Evolutionary conservation across 1,139 yeast genomes (phyloP), one percentile per base, ranked within the genome.

Genomic region (Hansenula lynferdii): DNA sequence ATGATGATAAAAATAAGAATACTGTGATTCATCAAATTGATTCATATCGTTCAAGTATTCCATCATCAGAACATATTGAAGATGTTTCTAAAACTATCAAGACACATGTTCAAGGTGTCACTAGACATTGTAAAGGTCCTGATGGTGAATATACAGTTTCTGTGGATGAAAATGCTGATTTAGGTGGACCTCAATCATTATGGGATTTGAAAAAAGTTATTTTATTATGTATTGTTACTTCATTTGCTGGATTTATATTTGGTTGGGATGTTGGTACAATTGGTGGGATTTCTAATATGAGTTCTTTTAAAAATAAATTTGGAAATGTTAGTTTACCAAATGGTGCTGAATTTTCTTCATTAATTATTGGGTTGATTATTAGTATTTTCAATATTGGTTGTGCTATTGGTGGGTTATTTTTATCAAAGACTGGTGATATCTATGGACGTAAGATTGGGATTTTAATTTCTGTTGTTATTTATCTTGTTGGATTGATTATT

Each of bases 231-330:
- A 34, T 53, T 7, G 37, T 49, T 2, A 52, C 58, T 9, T 75
- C 86, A 5, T 70, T 78, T 44, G 81, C 85, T 33, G 90, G 89
- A 4, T 76, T 80, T 44, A 73, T 80, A 14, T 80, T 80, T 52
- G 90, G 90, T 26, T 81, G 78, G 67, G 90, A 82, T 61, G 78
- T 83, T 37, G 89, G 89, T 40, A 79, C 84, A 34, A 72, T 81
- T 51, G 84, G 86, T 31, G 86, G 86, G 27, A 67, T 80, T 42
- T 70, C 80, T 23, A 77, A 77, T 53, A 70, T 79, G 74, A 52
- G 68, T 8, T 69, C 75, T 35, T 81, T 78, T 58, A 59, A 61
- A 45, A 38, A 51, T 16, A 62, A 69, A 38, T 80, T 75, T 51
- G 85, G 26, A 6, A 14, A 24, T 24, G 7, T 3, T 12, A 9